Percentiles rank a stretch among this genome's conserved stretches.
Conservation (phyloP, 2,329 filamentous ascomycete genomes). For the Elsinoe necatrix region DNA sequence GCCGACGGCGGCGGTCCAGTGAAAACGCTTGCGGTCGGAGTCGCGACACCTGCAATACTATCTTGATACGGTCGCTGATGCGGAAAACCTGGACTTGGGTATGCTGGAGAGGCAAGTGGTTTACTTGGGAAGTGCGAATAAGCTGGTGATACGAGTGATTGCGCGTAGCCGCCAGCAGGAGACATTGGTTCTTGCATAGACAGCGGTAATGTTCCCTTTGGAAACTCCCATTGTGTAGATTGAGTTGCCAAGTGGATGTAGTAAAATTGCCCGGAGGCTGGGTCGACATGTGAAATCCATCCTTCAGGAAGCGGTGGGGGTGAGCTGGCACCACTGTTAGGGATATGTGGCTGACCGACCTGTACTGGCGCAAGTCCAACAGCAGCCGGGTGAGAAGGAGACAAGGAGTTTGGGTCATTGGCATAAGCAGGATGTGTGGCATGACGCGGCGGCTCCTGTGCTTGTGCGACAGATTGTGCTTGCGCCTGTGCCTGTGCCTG, state of each 20-base stretch:
- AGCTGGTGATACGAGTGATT: conserved; percentile 37
- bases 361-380: conserved; percentile 36
- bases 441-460: conserved; percentile 23
- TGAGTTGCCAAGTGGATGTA: conserved; percentile 95
- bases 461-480: conserved; percentile 23
- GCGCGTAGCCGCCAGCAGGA: conserved; percentile 54
- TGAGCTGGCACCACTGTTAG: conserved; percentile 50
- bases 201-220: conserved; percentile 85
- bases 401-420: conserved; percentile 52
- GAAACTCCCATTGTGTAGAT: conserved; percentile 97
- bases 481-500: conserved; percentile 20
- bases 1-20: conserved; percentile 79
- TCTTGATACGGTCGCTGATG: conserved; percentile 61
- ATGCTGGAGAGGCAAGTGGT: conserved; percentile 70
- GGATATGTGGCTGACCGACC: conserved; percentile 31
- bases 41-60: conserved; percentile 64
- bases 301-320: conserved; percentile 92
- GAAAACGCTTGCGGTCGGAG: conserved; percentile 73
- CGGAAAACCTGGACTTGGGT: conserved; percentile 47
- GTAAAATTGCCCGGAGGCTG: conserved; percentile 95
- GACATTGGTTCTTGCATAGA: conserved; percentile 80
- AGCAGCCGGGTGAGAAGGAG: conserved; percentile 25
- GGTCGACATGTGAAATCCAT: conserved; percentile 95
- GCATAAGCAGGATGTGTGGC: conserved; percentile 79
- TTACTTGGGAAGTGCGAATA: conserved; percentile 49